These are phyloP conservation scores for Abrus precatorius DNA, from an alignment of 306 rosid genomes.

Conservation along the genomic window DNA sequence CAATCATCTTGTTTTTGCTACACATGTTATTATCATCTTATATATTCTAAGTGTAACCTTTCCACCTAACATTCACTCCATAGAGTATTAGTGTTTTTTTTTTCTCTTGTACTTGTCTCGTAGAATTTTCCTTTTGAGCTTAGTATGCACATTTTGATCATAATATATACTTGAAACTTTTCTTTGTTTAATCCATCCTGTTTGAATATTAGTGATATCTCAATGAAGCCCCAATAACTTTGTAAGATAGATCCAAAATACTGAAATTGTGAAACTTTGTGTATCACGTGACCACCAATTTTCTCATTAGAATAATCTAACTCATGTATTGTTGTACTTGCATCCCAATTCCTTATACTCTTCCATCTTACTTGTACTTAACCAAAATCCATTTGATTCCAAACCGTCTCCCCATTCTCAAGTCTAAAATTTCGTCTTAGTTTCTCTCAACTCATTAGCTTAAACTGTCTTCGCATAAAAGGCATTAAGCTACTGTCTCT, in stretches of 20 bases:
- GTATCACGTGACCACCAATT: not conserved
- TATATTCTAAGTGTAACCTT: not conserved
- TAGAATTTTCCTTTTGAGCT: not conserved
- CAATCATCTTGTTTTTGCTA: not conserved
- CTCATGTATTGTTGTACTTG: conserved; percentile 5
- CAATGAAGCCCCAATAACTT: conserved; percentile 6
- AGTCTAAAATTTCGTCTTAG: not conserved
- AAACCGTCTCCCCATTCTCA: not conserved
- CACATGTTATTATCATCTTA: not conserved
- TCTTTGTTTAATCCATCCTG: not conserved
- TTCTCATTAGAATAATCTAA: not conserved
- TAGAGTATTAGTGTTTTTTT: not conserved
- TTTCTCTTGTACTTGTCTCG: not conserved
- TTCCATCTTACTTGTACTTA: not conserved
- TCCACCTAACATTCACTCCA: not conserved
- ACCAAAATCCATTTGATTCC: not conserved
- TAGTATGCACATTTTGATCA: not conserved
- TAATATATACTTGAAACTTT: not conserved
- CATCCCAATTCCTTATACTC: not conserved
- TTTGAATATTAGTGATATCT: not conserved
- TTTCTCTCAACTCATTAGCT: not conserved
- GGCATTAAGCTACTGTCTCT: not conserved
- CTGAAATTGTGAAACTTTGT: not conserved
- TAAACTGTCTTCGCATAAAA: not conserved
- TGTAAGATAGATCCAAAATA: not conserved